These are phyloP conservation scores for Colletotrichum chrysophilum DNA, from an alignment of 2,329 filamentous ascomycete species.

Conservation along the genomic window DNA sequence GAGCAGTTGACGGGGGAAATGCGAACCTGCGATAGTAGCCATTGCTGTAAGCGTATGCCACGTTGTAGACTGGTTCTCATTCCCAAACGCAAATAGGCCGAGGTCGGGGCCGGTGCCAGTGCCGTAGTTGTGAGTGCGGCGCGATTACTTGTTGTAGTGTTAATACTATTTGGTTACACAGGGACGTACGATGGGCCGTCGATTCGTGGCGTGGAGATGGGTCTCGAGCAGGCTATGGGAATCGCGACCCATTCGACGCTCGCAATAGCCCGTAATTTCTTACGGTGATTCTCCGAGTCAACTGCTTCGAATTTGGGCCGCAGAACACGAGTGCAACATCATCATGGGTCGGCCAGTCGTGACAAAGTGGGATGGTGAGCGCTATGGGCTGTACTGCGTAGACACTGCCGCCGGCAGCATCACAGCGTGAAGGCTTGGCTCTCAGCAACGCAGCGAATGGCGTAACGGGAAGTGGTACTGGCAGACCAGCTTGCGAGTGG, in stretches of 20 bases:
- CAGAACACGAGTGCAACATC: background rate
- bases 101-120: background rate
- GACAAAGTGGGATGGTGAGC: background rate
- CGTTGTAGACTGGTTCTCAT: background rate
- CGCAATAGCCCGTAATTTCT: background rate
- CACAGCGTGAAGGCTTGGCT: background rate
- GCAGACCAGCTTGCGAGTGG: background rate
- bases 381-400: background rate
- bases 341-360: background rate
- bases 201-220: background rate
- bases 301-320: background rate
- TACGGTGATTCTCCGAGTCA: background rate
- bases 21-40: conserved; percentile 11
- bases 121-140: background rate
- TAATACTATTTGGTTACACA: background rate
- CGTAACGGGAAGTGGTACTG: background rate
- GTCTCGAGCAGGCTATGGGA: background rate
- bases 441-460: background rate
- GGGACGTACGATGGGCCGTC: background rate
- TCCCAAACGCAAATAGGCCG: background rate
- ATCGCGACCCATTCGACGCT: background rate
- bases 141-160: background rate
- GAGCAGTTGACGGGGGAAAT: background rate
- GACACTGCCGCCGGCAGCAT: background rate
- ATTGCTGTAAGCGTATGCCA: background rate